A percentile compares a stretch with the other conserved stretches of the same genome.
phyloP scores from a whole-genome alignment of 2,329 filamentous ascomycete species.

The Diaporthe aspalathi region DNA sequence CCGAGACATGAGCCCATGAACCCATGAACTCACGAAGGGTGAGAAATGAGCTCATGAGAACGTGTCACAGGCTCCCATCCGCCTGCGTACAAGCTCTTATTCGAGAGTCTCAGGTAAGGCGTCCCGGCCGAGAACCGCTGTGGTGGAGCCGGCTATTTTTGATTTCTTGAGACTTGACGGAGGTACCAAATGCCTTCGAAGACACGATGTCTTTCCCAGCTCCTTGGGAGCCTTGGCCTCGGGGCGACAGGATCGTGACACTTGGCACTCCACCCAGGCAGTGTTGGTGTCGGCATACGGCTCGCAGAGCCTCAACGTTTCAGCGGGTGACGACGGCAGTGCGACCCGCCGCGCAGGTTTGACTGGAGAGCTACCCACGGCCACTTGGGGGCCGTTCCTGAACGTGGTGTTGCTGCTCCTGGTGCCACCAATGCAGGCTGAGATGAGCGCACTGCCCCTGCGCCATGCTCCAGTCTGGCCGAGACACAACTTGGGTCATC shows the following conservation, averaged over 20 bases:
- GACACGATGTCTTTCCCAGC: slow-evolving; percentile 13
- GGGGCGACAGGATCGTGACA: slow-evolving; percentile 12
- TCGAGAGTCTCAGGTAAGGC: background rate
- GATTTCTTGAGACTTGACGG: background rate
- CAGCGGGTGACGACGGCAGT: slow-evolving; percentile 24
- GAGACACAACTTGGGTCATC: slow-evolving; percentile 21
- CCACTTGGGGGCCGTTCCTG: slow-evolving; percentile 13
- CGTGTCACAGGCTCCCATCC: background rate
- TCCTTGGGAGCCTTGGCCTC: background rate
- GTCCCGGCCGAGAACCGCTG: background rate
- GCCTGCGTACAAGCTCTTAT: slow-evolving; percentile 1
- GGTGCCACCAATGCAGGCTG: slow-evolving; percentile 24
- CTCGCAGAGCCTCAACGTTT: slow-evolving; percentile 26
- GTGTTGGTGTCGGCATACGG: background rate
- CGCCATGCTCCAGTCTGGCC: slow-evolving; percentile 31
- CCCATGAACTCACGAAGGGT: too few relatives aligned
- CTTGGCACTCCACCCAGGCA: background rate
- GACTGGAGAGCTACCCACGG: background rate
- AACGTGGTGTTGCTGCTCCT: slow-evolving; percentile 1
- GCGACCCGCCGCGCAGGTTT: slow-evolving; percentile 16
- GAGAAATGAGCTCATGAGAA: too few relatives aligned
- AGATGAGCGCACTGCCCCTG: slow-evolving; percentile 27
- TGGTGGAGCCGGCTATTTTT: background rate
- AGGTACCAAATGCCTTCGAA: background rate
- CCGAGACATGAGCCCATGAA: slow-evolving; percentile 3